These are phyloP conservation scores for Pseudomonodictys pantanalensis DNA, from an alignment of 495 filamentous ascomycete genomes.

Conservation along the genomic window DNA sequence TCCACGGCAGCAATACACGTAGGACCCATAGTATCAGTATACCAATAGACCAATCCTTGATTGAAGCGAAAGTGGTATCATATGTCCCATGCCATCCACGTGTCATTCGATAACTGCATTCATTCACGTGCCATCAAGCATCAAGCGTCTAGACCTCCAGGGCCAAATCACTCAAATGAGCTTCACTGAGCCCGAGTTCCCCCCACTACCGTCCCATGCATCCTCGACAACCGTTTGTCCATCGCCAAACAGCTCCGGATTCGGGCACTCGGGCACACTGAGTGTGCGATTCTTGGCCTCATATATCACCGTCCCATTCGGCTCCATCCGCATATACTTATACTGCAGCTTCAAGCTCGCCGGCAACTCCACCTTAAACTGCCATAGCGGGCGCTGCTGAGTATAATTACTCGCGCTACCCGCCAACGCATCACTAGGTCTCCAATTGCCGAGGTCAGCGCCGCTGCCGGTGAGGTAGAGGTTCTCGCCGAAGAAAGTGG, in stretches of 20 bases:
- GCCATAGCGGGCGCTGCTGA: constrained; percentile 55
- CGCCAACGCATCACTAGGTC: constrained; percentile 36
- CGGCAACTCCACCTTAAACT: constrained; percentile 48
- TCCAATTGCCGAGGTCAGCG: constrained; percentile 56
- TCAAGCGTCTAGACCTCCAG: too few relatives aligned
- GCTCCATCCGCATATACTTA: constrained; percentile 61
- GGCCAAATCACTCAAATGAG: too few relatives aligned
- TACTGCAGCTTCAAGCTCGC: constrained; percentile 57
- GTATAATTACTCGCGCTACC: constrained; percentile 56
- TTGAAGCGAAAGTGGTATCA: too few relatives aligned
- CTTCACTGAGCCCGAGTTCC: too few relatives aligned
- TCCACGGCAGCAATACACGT: too few relatives aligned
- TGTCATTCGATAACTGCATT: too few relatives aligned
- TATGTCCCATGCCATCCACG: too few relatives aligned
- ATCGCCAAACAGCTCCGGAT: background rate
- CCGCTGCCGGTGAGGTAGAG: constrained; percentile 59
- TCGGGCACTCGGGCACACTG: constrained; percentile 3
- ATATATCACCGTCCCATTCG: constrained; percentile 43
- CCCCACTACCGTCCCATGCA: too few relatives aligned
- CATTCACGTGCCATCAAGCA: too few relatives aligned
- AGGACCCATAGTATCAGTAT: too few relatives aligned
- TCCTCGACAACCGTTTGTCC: constrained; percentile 6
- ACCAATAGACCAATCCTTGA: too few relatives aligned
- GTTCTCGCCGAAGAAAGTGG: constrained; percentile 57
- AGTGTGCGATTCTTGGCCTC: constrained; percentile 31